Evolutionary conservation across 2,329 filamentous ascomycete genomes (phyloP).

Genomic region (Talaromyces islandicus): DNA sequence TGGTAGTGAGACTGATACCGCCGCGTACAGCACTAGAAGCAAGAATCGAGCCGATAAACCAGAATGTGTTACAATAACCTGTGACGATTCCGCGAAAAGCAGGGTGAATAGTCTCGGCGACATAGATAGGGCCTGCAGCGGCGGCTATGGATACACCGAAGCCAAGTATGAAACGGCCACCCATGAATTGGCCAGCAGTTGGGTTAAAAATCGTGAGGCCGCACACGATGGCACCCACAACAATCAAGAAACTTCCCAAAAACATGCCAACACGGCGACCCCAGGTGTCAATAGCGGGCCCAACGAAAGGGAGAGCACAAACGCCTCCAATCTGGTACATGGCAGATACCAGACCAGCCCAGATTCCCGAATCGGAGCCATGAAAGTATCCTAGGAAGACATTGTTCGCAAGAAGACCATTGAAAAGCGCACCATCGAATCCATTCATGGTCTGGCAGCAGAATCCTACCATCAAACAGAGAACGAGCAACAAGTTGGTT

Average conservation of each 20-base stretch:
- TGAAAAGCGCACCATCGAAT: constrained; percentile 54
- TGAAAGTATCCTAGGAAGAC: constrained; percentile 39
- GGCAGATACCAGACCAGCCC: constrained; percentile 40
- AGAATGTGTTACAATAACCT: not conserved
- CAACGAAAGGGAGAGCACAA: not conserved
- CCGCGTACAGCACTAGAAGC: not conserved
- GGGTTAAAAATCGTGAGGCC: constrained; percentile 33
- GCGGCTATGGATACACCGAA: constrained; percentile 55
- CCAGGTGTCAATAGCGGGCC: not conserved
- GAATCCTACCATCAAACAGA: constrained; percentile 23
- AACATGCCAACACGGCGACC: constrained; percentile 26
- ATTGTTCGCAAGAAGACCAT: constrained; percentile 45
- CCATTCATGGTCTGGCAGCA: constrained; percentile 51
- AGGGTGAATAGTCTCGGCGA: constrained; percentile 46
- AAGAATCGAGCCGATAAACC: not conserved
- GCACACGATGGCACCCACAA: constrained; percentile 46
- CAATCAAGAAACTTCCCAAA: constrained; percentile 48
- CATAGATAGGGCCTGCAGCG: constrained; percentile 58
- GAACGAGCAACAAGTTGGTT: not conserved
- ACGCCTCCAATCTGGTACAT: not conserved
- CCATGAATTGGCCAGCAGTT: constrained; percentile 46
- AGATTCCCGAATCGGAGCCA: constrained; percentile 35
- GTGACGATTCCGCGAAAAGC: not conserved
- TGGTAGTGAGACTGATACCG: not conserved
- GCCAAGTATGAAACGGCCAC: constrained; percentile 49